phyloP scores from a whole-genome alignment of 2,329 filamentous ascomycete species.

The Taxawa tesnikishii region DNA sequence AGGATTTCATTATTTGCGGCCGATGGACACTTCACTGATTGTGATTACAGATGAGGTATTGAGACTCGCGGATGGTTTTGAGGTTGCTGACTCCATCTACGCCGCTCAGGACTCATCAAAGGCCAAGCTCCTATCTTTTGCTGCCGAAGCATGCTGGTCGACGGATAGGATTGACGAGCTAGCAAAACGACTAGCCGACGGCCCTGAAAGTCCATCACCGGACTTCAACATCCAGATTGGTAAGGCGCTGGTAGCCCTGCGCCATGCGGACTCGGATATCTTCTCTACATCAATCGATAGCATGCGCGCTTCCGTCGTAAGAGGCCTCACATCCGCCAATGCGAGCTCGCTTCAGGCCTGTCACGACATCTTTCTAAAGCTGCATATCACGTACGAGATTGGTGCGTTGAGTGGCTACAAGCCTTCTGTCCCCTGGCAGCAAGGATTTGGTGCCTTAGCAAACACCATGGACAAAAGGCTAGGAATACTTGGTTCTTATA shows the following conservation, averaged over 20 bases:
- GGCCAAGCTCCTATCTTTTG: slow-evolving; percentile 63
- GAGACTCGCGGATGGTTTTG: neutral
- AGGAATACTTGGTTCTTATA: slow-evolving; percentile 79
- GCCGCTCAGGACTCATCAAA: neutral
- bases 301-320: slow-evolving; percentile 58
- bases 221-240: slow-evolving; percentile 81
- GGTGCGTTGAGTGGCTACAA: slow-evolving; percentile 54
- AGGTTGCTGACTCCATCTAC: neutral
- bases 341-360: slow-evolving; percentile 74
- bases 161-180: slow-evolving; percentile 71
- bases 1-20: slow-evolving; percentile 12
- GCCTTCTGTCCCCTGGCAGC: neutral
- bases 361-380: slow-evolving; percentile 72
- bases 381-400: slow-evolving; percentile 80
- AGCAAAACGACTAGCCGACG: slow-evolving; percentile 43
- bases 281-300: slow-evolving; percentile 49
- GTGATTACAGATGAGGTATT: slow-evolving; percentile 5
- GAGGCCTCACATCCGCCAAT: slow-evolving; percentile 60
- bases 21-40: neutral
- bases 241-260: slow-evolving; percentile 49
- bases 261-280: slow-evolving; percentile 34
- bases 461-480: slow-evolving; percentile 57
- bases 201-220: slow-evolving; percentile 34
- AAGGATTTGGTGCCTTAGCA: slow-evolving; percentile 6
- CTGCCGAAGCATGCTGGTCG: slow-evolving; percentile 84